Evolutionary conservation across 1,284 basidiomycete species (phyloP), one percentile per base, ranked within the genome.

Genomic region (Rhodotorula glutinis): DNA sequence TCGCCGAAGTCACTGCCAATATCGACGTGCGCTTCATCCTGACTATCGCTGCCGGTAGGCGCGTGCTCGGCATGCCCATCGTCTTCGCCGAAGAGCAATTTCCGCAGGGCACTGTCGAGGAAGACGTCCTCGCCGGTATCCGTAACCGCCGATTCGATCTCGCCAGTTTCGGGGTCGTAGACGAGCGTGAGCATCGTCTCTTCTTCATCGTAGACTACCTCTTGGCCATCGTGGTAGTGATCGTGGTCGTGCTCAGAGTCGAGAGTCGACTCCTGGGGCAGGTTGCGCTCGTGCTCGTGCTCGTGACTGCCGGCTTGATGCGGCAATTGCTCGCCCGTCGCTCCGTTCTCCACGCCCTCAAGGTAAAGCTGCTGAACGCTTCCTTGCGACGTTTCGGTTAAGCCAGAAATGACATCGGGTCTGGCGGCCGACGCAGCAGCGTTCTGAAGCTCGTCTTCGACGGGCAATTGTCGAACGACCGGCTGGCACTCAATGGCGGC

Each of bases 401-500:
- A 38, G 33, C 33, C 33, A 11, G 33, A 38, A 11, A 11, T 11
- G 33, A 5, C 11, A 38, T 38, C 33, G 33, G 5, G 33, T 5
- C 33, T 11, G 33, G 33, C 33, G 33, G 33, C 33, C 33, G 33
- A 11, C 11, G 33, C 33, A 5, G 33, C 33, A 11, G 33, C 7
- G 5, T 38, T 11, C 33, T 38, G 7, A 11, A 38, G 33, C 33
- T 38, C 33, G 11, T 11, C 33, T 25, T 58, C 30, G 30, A 27
- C n/a, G 3, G 13, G 41, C 10, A 66, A 16, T 7, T 62, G 44
- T 0, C 40, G 41, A 4, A 60, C 62, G 57, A 72, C 58, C 1
- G 71, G 68, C 58, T 62, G 65, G 23, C 71, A 72, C 14, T 70
- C 67, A 53, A 72, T 68, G 5, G 53, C 41, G 5, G 56, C 46